These are phyloP conservation scores for Sporothrix luriei DNA, from an alignment of 2,329 filamentous ascomycete species.

Conservation along the genomic window DNA sequence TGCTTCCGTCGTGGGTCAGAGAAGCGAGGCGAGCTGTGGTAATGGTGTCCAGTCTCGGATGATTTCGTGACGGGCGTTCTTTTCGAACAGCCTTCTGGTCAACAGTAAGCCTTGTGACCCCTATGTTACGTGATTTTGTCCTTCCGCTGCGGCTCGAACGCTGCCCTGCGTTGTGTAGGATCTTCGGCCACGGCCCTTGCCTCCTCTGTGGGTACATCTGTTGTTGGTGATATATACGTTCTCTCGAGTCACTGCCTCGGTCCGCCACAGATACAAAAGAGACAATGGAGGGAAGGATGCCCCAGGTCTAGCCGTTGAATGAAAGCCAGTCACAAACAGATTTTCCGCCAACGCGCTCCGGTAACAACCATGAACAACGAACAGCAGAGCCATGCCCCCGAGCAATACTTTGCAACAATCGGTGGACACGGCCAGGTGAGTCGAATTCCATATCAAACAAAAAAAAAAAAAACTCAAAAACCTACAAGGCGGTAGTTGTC, in stretches of 20 bases:
- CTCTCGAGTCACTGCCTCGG: background rate
- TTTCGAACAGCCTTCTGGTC: conserved; percentile 5
- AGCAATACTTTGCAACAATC: conserved; percentile 24
- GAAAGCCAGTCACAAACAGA: background rate
- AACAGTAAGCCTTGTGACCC: conserved; percentile 5
- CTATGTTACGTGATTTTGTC: background rate
- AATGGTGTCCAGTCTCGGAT: conserved; percentile 3
- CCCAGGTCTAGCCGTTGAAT: background rate
- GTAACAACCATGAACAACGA: conserved; percentile 29
- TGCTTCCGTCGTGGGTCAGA: conserved; percentile 1
- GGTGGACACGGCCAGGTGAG: conserved; percentile 23
- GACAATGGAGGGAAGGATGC: background rate
- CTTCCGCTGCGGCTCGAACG: background rate
- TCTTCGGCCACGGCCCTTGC: conserved; percentile 5
- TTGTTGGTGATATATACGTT: conserved; percentile 16
- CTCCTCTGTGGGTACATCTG: conserved; percentile 2
- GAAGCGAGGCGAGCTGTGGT: background rate
- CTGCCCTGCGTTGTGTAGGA: conserved; percentile 13
- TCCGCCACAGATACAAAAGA: conserved; percentile 28
- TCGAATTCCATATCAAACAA: background rate
- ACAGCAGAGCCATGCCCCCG: conserved; percentile 22
- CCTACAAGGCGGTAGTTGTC: background rate
- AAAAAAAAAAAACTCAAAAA: no score
- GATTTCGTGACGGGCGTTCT: background rate
- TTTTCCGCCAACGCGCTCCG: background rate